Base-by-base conservation (phyloP, 805 yeast species). In the Saccharomycopsis vini region DNA sequence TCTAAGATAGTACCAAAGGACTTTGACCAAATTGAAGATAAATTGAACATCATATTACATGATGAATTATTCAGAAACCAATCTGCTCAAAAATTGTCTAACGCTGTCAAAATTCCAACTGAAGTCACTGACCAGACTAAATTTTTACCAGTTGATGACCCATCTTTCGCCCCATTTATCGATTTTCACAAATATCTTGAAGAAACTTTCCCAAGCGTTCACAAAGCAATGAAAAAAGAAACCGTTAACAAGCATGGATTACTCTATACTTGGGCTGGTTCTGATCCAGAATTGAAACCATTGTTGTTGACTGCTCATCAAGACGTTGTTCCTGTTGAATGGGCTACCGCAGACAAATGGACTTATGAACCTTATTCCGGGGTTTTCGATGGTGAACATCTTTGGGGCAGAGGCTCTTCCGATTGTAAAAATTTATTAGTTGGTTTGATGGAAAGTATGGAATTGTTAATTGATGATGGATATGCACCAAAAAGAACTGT, bases 271-370 rank as follows among this genome's bases (percentile, higher is more conserved):
- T 74, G 84, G 73, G 56, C 68, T 47, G 92, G 94, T 4, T 57
- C 72, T 4, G 55, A 72, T 39, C 31, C 53, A 9, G 45, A 57
- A 3, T 62, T 79, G 50, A 78, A 80, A 57, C 94, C 95, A 12
- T 52, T 79, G 22, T 55, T 85, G 60, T 64, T 83, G 40, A 74
- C 81, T 54, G 89, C 90, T 1, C 95, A 85, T 57, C 81, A 75
- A 58, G 94, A 84, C 55, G 85, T 80, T 3, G 95, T 85, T 20
- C 94, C 95, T 1, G 81, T 82, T 7, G 82, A 77, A 52, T 57
- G 60, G 12, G 72, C 69, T 24, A 76, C 87, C 0, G 59, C 68
- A 42, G 60, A 56, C 22, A 65, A 73, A 44, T 85, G 94, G 94
- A 62, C 63, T 0, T 67, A 75, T 55, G 79, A 78, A 9, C 94